Conservation (phyloP, 2,329 filamentous ascomycete species). For the Elsinoe necatrix region DNA sequence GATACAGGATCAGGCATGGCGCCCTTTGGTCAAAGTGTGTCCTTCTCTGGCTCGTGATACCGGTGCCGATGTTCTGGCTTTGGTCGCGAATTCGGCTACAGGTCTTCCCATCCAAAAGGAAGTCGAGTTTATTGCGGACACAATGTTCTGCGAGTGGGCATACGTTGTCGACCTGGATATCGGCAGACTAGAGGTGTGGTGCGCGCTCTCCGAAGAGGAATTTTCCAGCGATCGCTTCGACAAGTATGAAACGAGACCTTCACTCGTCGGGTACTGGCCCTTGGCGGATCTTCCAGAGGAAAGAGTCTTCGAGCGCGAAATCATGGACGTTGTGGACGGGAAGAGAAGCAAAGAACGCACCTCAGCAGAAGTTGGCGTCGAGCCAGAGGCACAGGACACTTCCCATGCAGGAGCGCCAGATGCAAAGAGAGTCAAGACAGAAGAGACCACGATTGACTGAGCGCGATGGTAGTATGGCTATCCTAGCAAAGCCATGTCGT, state of each 20-base stretch:
- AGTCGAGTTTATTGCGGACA: conserved; percentile 22
- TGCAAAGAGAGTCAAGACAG: too few species aligned
- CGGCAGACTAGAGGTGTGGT: conserved; percentile 17
- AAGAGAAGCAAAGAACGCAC: neutral
- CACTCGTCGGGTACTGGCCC: neutral
- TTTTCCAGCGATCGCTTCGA: neutral
- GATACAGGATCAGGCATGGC: neutral
- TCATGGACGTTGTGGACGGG: neutral
- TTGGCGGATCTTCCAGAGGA: neutral
- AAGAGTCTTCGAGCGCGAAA: neutral
- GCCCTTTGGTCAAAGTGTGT: neutral
- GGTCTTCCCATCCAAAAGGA: conserved; percentile 13
- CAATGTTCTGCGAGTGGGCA: conserved; percentile 23
- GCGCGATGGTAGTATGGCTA: too few species aligned
- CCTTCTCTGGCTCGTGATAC: conserved; percentile 15
- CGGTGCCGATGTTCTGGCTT: neutral
- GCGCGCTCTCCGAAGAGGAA: neutral
- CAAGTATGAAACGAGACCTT: neutral
- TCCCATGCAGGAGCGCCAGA: too few species aligned
- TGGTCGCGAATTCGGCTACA: neutral
- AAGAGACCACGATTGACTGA: too few species aligned
- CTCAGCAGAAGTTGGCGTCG: neutral
- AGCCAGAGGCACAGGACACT: neutral
- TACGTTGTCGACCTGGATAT: conserved; percentile 26
- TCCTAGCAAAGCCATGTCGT: too few species aligned